Conservation (phyloP, 2,329 filamentous ascomycete species). For the Lachnellula arida region DNA sequence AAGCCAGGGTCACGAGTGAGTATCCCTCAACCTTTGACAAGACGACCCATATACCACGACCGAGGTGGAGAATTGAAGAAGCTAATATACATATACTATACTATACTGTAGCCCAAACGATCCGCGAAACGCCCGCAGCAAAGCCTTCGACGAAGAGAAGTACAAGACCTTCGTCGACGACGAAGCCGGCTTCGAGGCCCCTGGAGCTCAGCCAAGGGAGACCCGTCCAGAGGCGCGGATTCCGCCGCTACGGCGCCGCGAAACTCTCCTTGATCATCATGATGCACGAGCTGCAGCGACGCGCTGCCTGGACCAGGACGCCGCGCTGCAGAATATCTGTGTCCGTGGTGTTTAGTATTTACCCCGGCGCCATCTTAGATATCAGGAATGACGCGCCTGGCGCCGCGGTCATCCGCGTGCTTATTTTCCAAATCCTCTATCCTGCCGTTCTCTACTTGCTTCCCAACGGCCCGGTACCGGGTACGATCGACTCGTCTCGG, state of each 20-base stretch:
- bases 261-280: conserved; percentile 7
- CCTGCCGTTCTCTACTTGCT: conserved; percentile 18
- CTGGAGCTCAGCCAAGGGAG: conserved; percentile 5
- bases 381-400: conserved; percentile 29
- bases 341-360: conserved; percentile 36
- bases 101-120: no score
- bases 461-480: conserved; percentile 30
- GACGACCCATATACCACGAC: not conserved
- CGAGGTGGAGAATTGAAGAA: no score
- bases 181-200: not conserved
- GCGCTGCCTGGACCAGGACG: conserved; percentile 22
- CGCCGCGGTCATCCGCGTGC: conserved; percentile 21
- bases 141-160: no score
- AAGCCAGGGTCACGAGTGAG: conserved; percentile 32
- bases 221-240: conserved; percentile 3
- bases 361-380: conserved; percentile 38
- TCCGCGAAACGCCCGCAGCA: no score
- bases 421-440: conserved; percentile 24
- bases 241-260: conserved; percentile 8
- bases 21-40: no score
- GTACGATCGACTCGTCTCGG: no score
- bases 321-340: conserved; percentile 32
- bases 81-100: no score
- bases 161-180: not conserved
- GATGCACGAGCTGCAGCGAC: conserved; percentile 11